A percentile compares a stretch with the other conserved stretches of the same genome.
phyloP scores from a whole-genome alignment of 148 eudicot species.

The Cornus kousa region DNA sequence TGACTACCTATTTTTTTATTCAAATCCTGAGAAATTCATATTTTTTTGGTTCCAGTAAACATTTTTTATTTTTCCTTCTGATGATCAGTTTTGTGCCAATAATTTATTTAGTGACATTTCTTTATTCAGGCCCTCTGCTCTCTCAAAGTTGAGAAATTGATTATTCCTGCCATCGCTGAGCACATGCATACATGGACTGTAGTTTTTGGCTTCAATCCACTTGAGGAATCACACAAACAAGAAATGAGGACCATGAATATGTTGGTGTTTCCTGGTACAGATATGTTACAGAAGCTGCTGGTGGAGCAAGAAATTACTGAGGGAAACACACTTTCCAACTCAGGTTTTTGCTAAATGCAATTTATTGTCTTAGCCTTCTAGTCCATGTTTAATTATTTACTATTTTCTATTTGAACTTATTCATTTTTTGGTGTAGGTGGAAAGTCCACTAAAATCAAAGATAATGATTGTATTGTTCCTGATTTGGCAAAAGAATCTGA shows the following conservation, averaged over 20 bases:
- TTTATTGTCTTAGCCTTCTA: not conserved
- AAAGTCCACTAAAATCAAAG: conserved; percentile 21
- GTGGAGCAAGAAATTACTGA: conserved; percentile 33
- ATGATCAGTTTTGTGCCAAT: conserved; percentile 1
- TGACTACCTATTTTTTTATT: not conserved
- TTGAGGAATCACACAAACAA: conserved; percentile 59
- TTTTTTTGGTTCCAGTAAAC: not conserved
- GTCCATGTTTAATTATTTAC: not conserved
- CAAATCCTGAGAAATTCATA: not conserved
- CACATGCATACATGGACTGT: conserved; percentile 89
- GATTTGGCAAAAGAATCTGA: conserved; percentile 32
- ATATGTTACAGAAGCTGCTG: conserved; percentile 80
- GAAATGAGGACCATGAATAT: conserved; percentile 74
- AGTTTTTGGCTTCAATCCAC: conserved; percentile 67
- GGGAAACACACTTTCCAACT: conserved; percentile 27
- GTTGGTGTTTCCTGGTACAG: conserved; percentile 94
- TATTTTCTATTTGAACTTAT: conserved; percentile 11
- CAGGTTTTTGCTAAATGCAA: conserved; percentile 21
- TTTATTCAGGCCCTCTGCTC: conserved; percentile 58
- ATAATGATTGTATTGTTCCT: conserved; percentile 19
- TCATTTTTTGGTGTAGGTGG: conserved; percentile 25
- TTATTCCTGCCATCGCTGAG: conserved; percentile 93
- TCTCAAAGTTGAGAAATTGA: conserved; percentile 70
- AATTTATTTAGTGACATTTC: not conserved
- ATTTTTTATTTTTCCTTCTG: not conserved